A percentile compares a stretch with the other conserved stretches of the same genome.
phyloP scores from a whole-genome alignment of 2,329 filamentous ascomycete genomes.

The Cladosporium sp. region DNA sequence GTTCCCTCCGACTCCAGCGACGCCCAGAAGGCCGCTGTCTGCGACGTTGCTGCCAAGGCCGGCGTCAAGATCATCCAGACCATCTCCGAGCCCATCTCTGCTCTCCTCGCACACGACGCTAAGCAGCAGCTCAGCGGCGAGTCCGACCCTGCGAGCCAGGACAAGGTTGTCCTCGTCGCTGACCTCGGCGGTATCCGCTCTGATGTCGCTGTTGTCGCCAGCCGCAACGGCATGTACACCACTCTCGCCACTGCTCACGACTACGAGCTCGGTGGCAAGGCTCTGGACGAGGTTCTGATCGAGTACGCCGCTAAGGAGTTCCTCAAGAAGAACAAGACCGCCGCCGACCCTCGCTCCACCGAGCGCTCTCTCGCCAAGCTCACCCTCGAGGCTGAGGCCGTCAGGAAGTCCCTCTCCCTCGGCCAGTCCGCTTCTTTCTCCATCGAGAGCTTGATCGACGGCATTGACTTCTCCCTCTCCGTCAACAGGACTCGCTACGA shows the following conservation, averaged over 20 bases:
- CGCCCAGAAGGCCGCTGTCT: slow-evolving; percentile 77
- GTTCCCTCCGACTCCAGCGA: slow-evolving; percentile 92
- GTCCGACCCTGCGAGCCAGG: slow-evolving; percentile 66
- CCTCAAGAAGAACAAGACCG: slow-evolving; percentile 85
- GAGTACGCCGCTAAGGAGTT: slow-evolving; percentile 99
- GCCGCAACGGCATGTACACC: slow-evolving; percentile 92
- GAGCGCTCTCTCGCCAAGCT: slow-evolving; percentile 83
- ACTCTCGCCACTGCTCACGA: slow-evolving; percentile 91
- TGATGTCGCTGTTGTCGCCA: slow-evolving; percentile 86
- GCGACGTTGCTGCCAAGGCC: slow-evolving; percentile 71
- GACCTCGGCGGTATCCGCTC: slow-evolving; percentile 91
- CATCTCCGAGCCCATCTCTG: slow-evolving; percentile 85
- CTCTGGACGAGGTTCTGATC: slow-evolving; percentile 85
- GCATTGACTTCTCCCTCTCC: slow-evolving; percentile 84
- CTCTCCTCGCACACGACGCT: slow-evolving; percentile 87
- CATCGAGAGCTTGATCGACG: slow-evolving; percentile 84
- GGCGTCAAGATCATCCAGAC: slow-evolving; percentile 88
- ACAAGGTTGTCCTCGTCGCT: slow-evolving; percentile 88
- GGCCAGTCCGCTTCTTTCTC: slow-evolving; percentile 87
- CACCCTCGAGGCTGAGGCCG: slow-evolving; percentile 82
- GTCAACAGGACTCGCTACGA: slow-evolving; percentile 95
- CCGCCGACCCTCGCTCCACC: slow-evolving; percentile 72
- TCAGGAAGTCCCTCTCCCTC: slow-evolving; percentile 88
- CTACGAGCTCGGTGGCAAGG: slow-evolving; percentile 83
- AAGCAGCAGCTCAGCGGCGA: slow-evolving; percentile 40